Base-by-base conservation (phyloP, 2,329 filamentous ascomycete genomes). In the Alternaria alternata region DNA sequence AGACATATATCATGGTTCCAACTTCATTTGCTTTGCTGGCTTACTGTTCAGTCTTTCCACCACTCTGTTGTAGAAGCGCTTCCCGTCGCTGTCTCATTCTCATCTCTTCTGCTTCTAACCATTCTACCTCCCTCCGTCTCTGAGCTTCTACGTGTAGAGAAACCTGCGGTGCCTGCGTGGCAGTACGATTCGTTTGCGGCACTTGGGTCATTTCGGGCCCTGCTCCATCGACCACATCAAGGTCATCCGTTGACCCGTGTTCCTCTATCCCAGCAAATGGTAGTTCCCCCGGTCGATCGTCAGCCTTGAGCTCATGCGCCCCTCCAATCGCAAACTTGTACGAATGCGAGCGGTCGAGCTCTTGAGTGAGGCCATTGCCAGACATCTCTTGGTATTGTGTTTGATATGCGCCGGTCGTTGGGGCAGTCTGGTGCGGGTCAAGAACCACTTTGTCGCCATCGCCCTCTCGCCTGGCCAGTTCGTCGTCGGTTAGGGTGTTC, bases 21-120 rank as follows among this genome's bases (percentile, higher is more conserved):
- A n/a, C 34, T 38, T 38, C 5, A 14, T 41, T 7, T 41, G 14
- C 7, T 5, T 16, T n/a, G 34, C 14, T n/a, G 14, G 5, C 3
- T 1, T 24, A 42, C 20, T 24, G 12, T 42, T 14, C 6, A 22
- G 41, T 43, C 22, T 7, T 24, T 7, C 6, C 46, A 34, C 30
- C 30, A 22, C 53, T 12, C 4, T 55, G 53, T 18, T 55, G 32
- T 2, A 48, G 0, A 22, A 61, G 44, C 30, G 43, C 18, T 26
- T 61, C 57, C 32, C 58, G 18, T 28, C 39, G 30, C 26, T 61
- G 54, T n/a, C 61, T 28, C 16, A 63, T 42, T 3, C 58, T 61
- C 3, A 39, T 39, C n/a, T 63, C 61, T 46, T 61, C 61, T 30
- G 28, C 51, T 30, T 63, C 58, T 32, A 63, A 22, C 57, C 61